A percentile compares a stretch with the other conserved stretches of the same genome.
Conservation (phyloP, 228 moss, liverwort and hornwort species). For the Sphagnum fallax region DNA sequence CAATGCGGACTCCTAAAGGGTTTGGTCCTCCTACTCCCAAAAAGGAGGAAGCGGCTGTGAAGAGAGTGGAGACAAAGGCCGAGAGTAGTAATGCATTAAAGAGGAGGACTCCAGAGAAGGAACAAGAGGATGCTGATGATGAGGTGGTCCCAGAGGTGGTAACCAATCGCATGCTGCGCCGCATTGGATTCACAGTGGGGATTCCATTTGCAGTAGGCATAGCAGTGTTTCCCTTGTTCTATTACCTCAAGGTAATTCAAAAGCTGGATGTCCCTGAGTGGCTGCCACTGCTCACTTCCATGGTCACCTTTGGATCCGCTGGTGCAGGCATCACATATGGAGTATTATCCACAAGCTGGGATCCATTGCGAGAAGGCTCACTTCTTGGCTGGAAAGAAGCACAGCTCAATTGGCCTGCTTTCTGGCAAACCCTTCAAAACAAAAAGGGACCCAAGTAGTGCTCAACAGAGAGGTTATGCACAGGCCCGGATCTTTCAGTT, state of each 20-base stretch:
- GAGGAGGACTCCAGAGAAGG: neutral
- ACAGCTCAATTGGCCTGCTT: constrained; percentile 90
- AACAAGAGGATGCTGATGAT: constrained; percentile 32
- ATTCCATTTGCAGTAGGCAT: constrained; percentile 63
- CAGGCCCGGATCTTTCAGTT: too few species aligned
- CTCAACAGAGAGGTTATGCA: too few species aligned
- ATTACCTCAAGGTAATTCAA: constrained; percentile 79
- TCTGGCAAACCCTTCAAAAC: constrained; percentile 70
- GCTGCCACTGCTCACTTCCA: constrained; percentile 77
- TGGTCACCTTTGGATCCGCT: constrained; percentile 79
- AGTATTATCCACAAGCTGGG: constrained; percentile 85
- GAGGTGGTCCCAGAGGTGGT: constrained; percentile 92
- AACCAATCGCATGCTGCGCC: constrained; percentile 89
- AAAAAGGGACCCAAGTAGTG: constrained; percentile 35
- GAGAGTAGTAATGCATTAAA: neutral
- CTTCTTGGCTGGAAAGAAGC: constrained; percentile 92
- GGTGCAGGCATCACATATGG: constrained; percentile 92
- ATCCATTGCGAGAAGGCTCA: constrained; percentile 76
- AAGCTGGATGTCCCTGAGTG: constrained; percentile 95
- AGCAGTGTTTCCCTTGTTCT: constrained; percentile 66
- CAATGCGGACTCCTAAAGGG: constrained; percentile 30
- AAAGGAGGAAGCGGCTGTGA: constrained; percentile 19
- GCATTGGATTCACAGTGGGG: constrained; percentile 72
- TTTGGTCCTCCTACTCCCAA: constrained; percentile 36
- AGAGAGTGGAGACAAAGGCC: neutral